phyloP scores from a whole-genome alignment of 768 basidiomycete species.

The Ramaria sp. region DNA sequence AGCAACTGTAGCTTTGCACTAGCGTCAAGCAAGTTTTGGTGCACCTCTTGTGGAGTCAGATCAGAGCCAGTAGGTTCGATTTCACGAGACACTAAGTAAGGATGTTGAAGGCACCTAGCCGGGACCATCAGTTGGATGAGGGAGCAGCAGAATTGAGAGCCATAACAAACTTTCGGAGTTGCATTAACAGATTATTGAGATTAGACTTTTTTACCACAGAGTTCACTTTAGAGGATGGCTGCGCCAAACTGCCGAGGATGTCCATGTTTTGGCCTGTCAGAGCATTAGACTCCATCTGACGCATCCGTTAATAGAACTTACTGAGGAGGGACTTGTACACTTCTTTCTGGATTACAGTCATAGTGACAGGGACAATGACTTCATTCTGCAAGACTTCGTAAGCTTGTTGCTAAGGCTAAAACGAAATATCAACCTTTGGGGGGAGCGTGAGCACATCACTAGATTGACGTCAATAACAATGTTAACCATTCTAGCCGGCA shows the following conservation, averaged over 20 bases:
- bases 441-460: constrained; percentile 81
- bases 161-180: constrained; percentile 62
- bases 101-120: constrained; percentile 78
- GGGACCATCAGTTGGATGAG: neutral
- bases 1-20: constrained; percentile 81
- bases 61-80: constrained; percentile 55
- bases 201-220: constrained; percentile 35
- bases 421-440: constrained; percentile 51
- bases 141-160: neutral
- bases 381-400: constrained; percentile 49
- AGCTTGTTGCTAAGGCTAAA: neutral
- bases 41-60: constrained; percentile 45
- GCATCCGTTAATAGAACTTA: constrained; percentile 22
- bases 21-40: constrained; percentile 70
- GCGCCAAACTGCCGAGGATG: constrained; percentile 48
- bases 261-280: constrained; percentile 59
- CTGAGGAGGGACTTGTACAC: constrained; percentile 81
- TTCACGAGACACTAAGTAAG: constrained; percentile 70
- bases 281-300: constrained; percentile 13
- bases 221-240: constrained; percentile 24
- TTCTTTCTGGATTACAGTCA: constrained; percentile 78
- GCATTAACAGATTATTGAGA: constrained; percentile 80
- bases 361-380: constrained; percentile 83
- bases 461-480: neutral
- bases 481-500: neutral